Conservation (phyloP, 768 basidiomycete genomes). For the Filobasidium floriforme region DNA sequence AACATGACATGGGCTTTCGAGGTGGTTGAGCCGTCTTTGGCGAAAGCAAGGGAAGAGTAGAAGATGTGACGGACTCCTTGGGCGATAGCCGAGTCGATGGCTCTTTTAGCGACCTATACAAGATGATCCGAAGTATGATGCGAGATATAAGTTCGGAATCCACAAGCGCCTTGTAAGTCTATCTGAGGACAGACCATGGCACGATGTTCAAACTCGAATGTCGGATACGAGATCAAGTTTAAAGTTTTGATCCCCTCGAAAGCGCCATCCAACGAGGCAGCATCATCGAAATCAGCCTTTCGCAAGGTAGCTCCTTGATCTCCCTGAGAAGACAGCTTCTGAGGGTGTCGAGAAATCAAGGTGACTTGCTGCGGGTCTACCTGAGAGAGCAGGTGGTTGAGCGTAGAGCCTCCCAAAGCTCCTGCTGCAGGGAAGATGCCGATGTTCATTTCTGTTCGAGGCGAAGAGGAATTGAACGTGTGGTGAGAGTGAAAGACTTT, state of each 20-base stretch:
- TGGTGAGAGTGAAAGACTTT: no score
- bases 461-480: no score
- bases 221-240: constrained; percentile 22
- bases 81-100: constrained; percentile 22
- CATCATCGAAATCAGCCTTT: constrained; percentile 18
- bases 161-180: not conserved
- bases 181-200: not conserved
- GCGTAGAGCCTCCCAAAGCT: constrained; percentile 21
- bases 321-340: not conserved
- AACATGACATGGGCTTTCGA: constrained; percentile 16
- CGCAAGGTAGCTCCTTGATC: constrained; percentile 8
- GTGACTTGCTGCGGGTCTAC: not conserved
- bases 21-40: constrained; percentile 1
- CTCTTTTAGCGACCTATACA: constrained; percentile 22
- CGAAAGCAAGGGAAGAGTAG: constrained; percentile 27
- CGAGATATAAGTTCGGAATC: not conserved
- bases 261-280: constrained; percentile 4
- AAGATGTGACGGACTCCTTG: constrained; percentile 23
- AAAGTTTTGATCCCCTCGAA: constrained; percentile 21
- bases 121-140: not conserved
- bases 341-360: constrained; percentile 4
- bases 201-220: constrained; percentile 20
- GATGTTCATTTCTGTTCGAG: not conserved
- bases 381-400: constrained; percentile 6
- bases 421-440: constrained; percentile 27